Conservation (phyloP, 192 early-diverging fungal species). For the Pilaira anomala region DNA sequence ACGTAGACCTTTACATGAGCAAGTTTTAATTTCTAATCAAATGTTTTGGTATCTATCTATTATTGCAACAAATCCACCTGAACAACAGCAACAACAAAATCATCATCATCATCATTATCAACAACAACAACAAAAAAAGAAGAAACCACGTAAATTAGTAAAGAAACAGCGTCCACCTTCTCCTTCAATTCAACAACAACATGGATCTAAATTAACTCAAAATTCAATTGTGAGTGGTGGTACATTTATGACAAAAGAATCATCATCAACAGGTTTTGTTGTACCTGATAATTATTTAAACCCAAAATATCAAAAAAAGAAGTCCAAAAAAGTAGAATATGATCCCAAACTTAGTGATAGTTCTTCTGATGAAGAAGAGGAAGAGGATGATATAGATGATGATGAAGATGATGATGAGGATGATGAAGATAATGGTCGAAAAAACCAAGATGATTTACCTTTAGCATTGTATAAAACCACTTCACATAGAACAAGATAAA, state of each 20-base stretch:
- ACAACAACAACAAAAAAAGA: slow-evolving; percentile 27
- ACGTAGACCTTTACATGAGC: slow-evolving; percentile 65
- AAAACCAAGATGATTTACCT: slow-evolving; percentile 19
- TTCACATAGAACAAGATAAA: background rate
- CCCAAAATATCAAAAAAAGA: slow-evolving; percentile 7
- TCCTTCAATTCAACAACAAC: background rate
- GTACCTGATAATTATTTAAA: slow-evolving; percentile 28
- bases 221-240: background rate
- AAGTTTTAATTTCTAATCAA: slow-evolving; percentile 75
- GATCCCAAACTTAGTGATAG: background rate
- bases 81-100: background rate
- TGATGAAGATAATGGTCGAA: background rate
- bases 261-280: slow-evolving; percentile 24
- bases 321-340: background rate
- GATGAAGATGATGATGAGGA: background rate
- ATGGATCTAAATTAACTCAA: background rate
- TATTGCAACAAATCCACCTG: slow-evolving; percentile 25
- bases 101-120: slow-evolving; percentile 45
- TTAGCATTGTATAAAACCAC: slow-evolving; percentile 16
- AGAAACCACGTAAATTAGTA: slow-evolving; percentile 26
- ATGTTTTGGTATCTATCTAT: slow-evolving; percentile 81
- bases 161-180: slow-evolving; percentile 2
- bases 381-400: slow-evolving; percentile 1
- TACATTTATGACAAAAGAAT: background rate
- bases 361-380: slow-evolving; percentile 14